phyloP scores from a whole-genome alignment of 169 alveolate species.

The Plasmodium gonderi region DNA sequence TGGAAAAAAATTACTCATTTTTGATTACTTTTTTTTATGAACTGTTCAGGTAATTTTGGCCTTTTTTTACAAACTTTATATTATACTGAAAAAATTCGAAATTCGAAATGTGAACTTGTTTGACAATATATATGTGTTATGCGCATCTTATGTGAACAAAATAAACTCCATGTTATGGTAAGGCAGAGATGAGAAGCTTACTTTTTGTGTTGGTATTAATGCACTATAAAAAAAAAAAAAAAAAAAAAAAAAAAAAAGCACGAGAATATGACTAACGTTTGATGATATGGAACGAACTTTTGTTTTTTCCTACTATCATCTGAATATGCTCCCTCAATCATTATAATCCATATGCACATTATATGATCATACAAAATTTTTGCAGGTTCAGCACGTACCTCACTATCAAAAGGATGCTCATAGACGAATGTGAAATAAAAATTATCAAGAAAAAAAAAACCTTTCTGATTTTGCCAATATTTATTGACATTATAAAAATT shows the following conservation, averaged over 20 bases:
- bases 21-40: slow-evolving; percentile 11
- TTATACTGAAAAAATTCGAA: slow-evolving; percentile 54
- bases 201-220: no score
- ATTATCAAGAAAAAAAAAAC: slow-evolving; percentile 54
- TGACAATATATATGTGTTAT: slow-evolving; percentile 60
- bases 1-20: not conserved
- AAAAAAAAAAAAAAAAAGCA: not conserved
- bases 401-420: slow-evolving; percentile 63
- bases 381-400: slow-evolving; percentile 68
- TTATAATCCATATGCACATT: no score
- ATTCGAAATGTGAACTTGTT: slow-evolving; percentile 65
- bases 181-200: not conserved
- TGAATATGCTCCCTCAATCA: no score
- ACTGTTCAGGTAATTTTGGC: slow-evolving; percentile 55
- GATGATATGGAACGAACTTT: no score
- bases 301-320: not conserved
- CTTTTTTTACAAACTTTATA: slow-evolving; percentile 63
- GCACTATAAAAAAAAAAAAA: no score
- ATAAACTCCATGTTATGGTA: slow-evolving; percentile 72
- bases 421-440: slow-evolving; percentile 73
- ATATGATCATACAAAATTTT: no score
- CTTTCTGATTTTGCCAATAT: slow-evolving; percentile 57
- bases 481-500: slow-evolving; percentile 68
- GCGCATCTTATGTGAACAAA: slow-evolving; percentile 70
- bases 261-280: not conserved